Conservation (phyloP, 305 asterid species). For the Vinca major region DNA sequence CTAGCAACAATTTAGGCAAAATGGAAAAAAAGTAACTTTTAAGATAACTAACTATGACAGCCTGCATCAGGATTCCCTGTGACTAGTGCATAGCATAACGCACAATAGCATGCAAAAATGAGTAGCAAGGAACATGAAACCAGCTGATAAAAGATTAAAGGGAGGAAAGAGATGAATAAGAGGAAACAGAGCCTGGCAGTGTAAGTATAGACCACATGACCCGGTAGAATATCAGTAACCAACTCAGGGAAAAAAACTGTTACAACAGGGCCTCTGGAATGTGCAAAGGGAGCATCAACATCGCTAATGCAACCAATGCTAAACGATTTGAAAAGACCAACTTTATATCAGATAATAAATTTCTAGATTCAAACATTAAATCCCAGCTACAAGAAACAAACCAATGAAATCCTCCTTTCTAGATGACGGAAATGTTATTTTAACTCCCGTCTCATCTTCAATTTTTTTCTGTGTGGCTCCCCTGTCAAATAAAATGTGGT, state of each 20-base stretch:
- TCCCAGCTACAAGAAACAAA: constrained; percentile 35
- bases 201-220: background rate
- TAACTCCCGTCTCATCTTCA: constrained; percentile 52
- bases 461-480: constrained; percentile 49
- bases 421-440: constrained; percentile 51
- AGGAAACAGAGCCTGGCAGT: background rate
- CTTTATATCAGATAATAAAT: background rate
- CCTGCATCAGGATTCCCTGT: background rate
- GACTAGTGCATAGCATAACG: too few species aligned
- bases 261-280: background rate
- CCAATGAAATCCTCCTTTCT: constrained; percentile 53
- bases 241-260: background rate
- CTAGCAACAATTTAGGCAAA: background rate
- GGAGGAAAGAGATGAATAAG: background rate
- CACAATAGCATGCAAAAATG: background rate
- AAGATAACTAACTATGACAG: background rate
- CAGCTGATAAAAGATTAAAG: background rate
- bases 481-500: constrained; percentile 32
- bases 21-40: background rate
- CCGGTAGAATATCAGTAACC: background rate
- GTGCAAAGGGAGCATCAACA: background rate
- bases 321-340: background rate
- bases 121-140: too few species aligned
- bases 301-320: background rate
- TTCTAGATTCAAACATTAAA: constrained; percentile 3